Conservation (phyloP, 371 early-diverging fungal genomes). For the Syncephalis plumigaleata region DNA sequence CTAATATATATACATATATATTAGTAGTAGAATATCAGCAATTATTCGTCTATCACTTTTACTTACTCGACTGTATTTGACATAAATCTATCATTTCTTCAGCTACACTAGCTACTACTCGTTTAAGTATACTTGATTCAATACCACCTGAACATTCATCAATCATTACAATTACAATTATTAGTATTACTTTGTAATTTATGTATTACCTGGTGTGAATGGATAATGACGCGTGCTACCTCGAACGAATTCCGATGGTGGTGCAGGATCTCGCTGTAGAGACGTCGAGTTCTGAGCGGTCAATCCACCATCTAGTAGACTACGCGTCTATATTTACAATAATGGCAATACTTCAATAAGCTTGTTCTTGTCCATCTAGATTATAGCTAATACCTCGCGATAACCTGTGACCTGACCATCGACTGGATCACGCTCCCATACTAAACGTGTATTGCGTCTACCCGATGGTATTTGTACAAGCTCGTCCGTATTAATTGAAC, state of each 20-base stretch:
- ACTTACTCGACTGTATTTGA: conserved; percentile 29
- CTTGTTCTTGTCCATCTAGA: neutral
- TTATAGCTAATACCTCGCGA: conserved; percentile 10
- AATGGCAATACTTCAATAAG: too few species aligned
- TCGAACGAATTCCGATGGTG: conserved; percentile 43
- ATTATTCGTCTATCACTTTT: too few species aligned
- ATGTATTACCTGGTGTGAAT: conserved; percentile 69
- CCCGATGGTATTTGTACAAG: too few species aligned
- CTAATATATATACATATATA: too few species aligned
- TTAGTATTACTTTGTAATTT: too few species aligned
- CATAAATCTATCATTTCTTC: conserved; percentile 15
- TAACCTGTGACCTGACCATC: conserved; percentile 27
- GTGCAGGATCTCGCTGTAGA: conserved; percentile 44
- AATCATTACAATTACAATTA: conserved; percentile 1
- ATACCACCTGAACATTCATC: conserved; percentile 4
- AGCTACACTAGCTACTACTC: conserved; percentile 5
- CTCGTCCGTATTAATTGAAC: too few species aligned
- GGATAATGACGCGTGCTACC: conserved; percentile 55
- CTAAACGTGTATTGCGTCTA: conserved; percentile 9
- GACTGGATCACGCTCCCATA: conserved; percentile 21
- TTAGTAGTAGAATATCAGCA: too few species aligned
- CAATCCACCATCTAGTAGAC: conserved; percentile 11
- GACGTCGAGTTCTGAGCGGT: conserved; percentile 57
- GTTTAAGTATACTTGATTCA: conserved; percentile 13
- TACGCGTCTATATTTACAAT: too few species aligned